Conservation (phyloP, 495 filamentous ascomycete species). For the Lineolata rhizophorae region DNA sequence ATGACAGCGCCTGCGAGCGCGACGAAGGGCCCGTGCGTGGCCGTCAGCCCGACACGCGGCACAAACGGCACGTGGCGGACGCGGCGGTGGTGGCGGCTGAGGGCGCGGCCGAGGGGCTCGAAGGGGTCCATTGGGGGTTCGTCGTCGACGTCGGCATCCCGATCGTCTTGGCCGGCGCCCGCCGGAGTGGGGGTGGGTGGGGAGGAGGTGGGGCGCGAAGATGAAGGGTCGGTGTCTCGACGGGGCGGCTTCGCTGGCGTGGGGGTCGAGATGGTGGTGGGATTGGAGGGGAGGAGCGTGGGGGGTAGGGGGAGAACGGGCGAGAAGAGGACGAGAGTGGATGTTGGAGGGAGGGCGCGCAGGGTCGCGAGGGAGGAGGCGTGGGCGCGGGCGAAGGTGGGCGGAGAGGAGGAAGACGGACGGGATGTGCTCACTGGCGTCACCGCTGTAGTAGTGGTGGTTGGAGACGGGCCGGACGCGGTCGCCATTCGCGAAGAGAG, state of each 20-base stretch:
- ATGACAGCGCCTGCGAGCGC: conserved; percentile 15
- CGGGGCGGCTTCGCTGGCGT: background rate
- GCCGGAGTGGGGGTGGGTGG: background rate
- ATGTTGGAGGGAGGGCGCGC: no score
- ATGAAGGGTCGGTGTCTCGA: conserved; percentile 2
- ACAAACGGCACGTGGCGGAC: conserved; percentile 20
- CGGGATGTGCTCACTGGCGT: no score
- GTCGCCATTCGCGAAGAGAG: no score
- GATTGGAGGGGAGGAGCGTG: background rate
- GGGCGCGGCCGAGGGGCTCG: conserved; percentile 18
- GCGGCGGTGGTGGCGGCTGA: conserved; percentile 12
- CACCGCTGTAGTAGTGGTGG: no score
- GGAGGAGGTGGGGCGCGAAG: conserved; percentile 12
- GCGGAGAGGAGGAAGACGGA: no score
- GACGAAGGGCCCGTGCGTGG: conserved; percentile 17
- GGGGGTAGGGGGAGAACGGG: background rate
- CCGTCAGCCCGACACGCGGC: conserved; percentile 14
- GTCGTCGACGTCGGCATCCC: no score
- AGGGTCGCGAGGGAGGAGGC: no score
- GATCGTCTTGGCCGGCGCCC: no score
- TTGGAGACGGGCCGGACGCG: no score
- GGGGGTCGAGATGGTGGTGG: background rate
- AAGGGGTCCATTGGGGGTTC: conserved; percentile 17
- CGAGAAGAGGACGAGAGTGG: no score
- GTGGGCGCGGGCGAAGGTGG: no score